Evolutionary conservation across 371 early-diverging fungal genomes (phyloP), one percentile per base, ranked within the genome.

Genomic region (Mortierella sp.): DNA sequence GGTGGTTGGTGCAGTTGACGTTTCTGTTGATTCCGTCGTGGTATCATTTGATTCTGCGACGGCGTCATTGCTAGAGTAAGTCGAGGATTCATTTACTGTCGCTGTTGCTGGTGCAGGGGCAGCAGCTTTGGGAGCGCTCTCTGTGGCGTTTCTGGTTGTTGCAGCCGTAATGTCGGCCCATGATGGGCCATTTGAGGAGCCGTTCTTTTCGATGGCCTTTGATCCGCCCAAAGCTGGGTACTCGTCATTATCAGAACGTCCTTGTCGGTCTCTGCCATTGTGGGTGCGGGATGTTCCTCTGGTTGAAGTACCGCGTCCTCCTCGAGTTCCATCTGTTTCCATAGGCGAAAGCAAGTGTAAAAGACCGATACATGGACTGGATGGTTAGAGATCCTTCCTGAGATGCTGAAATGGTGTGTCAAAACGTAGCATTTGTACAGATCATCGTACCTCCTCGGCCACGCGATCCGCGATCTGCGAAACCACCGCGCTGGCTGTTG

Each of bases 271-370:
- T 12, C 66, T 61, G 31, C 59, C 63, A 28, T 64, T 60, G 45
- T 62, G 68, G 39, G 59, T 49, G 25, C 68, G 68, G 24, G 68
- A 53, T 3, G 50, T 60, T 19, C 83, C 79, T 39, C 80, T 73
- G 54, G 79, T 74, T 37, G 83, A 79, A 41, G 83, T 83, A 37
- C 83, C 83, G 51, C 85, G 83, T 51, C 83, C 85, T 50, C 83
- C 85, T 50, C 83, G 77, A 56, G 73, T 53, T 43, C 62, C 68
- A 28, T 74, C 76, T 74, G 62, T 19, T 14, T 16, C 16, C 27
- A 28, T 17, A 29, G 14, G 16, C 16, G n/a, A 16, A 39, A 3
- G 27, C 13, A 43, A 49, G 17, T 14, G 4, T 34, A 27, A 17
- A 50, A 1, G 34, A 21, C 6, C 1, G 27, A 17, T 2, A 12